These are phyloP conservation scores for Solanum corneliomulleri DNA, from an alignment of 257 asterid genomes.

Conservation along the genomic window DNA sequence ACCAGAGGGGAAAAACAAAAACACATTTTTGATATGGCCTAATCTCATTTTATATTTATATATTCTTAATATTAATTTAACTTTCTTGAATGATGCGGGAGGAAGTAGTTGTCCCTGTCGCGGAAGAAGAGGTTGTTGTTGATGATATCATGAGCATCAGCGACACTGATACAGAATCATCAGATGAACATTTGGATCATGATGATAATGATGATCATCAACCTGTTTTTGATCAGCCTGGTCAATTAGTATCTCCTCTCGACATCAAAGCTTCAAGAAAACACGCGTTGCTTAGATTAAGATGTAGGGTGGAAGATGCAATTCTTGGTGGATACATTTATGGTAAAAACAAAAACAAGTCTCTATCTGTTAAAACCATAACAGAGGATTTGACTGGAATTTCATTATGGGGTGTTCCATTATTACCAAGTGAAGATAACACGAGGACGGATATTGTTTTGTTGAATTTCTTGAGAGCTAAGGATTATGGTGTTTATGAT, in stretches of 20 bases:
- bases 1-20: neutral
- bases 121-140: neutral
- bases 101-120: neutral
- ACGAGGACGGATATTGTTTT: slow-evolving; percentile 41
- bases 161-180: neutral
- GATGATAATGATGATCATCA: neutral
- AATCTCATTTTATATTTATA: neutral
- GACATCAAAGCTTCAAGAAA: slow-evolving; percentile 5
- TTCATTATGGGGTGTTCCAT: slow-evolving; percentile 67
- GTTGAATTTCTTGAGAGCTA: slow-evolving; percentile 53
- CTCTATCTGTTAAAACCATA: neutral
- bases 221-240: neutral
- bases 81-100: neutral
- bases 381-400: slow-evolving; percentile 8
- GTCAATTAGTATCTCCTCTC: neutral
- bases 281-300: slow-evolving; percentile 39
- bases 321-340: slow-evolving; percentile 32
- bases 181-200: neutral
- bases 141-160: neutral
- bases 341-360: slow-evolving; percentile 6
- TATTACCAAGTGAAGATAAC: slow-evolving; percentile 42
- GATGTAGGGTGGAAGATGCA: slow-evolving; percentile 53
- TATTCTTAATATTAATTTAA: neutral
- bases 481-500: slow-evolving; percentile 39
- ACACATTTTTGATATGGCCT: neutral